A percentile compares a stretch with the other conserved stretches of the same genome.
Conservation (phyloP, 192 early-diverging fungal genomes). For the Coemansia sp. region DNA sequence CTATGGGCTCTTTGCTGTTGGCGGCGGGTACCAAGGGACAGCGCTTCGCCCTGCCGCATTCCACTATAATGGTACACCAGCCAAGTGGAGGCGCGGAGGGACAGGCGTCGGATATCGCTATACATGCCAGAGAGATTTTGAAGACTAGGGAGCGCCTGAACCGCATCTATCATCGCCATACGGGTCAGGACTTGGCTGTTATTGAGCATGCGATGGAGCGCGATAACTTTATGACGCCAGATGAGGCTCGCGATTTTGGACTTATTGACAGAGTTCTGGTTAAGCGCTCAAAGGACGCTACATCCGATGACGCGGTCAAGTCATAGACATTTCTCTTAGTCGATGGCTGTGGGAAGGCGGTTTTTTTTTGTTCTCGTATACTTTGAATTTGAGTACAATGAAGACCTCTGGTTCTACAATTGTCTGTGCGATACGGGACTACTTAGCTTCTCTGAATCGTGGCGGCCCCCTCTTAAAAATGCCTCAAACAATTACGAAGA, state of each 20-base stretch:
- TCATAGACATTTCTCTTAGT: background rate
- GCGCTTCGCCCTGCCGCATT: slow-evolving; percentile 84
- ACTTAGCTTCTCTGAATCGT: background rate
- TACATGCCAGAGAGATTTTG: slow-evolving; percentile 95
- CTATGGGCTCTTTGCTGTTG: slow-evolving; percentile 95
- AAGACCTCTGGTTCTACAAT: background rate
- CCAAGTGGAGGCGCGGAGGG: slow-evolving; percentile 93
- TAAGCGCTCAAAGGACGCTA: slow-evolving; percentile 54
- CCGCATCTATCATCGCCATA: slow-evolving; percentile 84
- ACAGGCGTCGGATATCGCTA: slow-evolving; percentile 96
- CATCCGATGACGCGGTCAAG: background rate
- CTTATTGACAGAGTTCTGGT: slow-evolving; percentile 88
- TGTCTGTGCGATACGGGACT: background rate
- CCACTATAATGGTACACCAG: slow-evolving; percentile 97
- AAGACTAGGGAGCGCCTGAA: slow-evolving; percentile 83
- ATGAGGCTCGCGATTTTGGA: slow-evolving; percentile 87
- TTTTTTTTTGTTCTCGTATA: background rate
- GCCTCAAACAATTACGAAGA: slow-evolving; percentile 2
- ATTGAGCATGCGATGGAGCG: slow-evolving; percentile 92
- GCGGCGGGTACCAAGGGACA: slow-evolving; percentile 88
- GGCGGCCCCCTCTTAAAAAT: background rate
- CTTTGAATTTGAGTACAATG: background rate
- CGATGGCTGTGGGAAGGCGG: background rate
- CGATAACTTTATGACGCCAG: slow-evolving; percentile 92
- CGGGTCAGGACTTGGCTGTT: slow-evolving; percentile 73